A percentile compares a stretch with the other conserved stretches of the same genome.
These are phyloP conservation scores for Termitomyces sp. DNA, from an alignment of 768 basidiomycete genomes.

Conservation along the genomic window DNA sequence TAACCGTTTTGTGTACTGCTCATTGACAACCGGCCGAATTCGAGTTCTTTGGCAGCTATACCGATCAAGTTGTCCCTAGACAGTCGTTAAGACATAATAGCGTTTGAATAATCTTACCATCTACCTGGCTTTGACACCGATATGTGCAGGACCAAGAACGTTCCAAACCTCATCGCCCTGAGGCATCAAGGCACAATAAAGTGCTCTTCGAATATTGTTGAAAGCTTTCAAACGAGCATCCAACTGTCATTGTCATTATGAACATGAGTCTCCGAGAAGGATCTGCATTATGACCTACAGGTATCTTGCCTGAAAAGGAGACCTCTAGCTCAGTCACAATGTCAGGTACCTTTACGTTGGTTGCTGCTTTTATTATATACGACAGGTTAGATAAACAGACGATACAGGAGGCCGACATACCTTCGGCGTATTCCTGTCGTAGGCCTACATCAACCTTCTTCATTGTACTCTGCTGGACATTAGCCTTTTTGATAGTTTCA, in stretches of 20 bases:
- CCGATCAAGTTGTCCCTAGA: constrained; percentile 38
- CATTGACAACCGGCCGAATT: constrained; percentile 43
- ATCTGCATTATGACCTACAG: constrained; percentile 23
- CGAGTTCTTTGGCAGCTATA: constrained; percentile 38
- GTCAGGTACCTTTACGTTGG: constrained; percentile 18
- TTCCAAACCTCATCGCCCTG: constrained; percentile 23
- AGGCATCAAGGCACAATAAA: constrained; percentile 32
- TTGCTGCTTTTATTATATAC: background rate
- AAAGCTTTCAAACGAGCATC: constrained; percentile 31
- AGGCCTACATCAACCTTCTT: background rate
- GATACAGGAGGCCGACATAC: background rate
- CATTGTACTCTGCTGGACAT: background rate
- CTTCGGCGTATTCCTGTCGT: background rate
- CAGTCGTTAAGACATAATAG: background rate
- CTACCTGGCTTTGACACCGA: constrained; percentile 11
- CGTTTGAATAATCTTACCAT: background rate
- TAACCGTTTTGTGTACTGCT: constrained; percentile 51
- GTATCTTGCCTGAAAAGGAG: constrained; percentile 36
- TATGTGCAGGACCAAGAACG: constrained; percentile 1
- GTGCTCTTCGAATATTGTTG: constrained; percentile 31
- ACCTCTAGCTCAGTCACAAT: constrained; percentile 32
- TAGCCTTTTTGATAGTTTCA: background rate
- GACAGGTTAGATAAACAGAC: background rate
- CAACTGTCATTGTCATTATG: constrained; percentile 19
- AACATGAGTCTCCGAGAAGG: background rate